Base-by-base conservation (phyloP, 305 asterid species). In the Withania somnifera region DNA sequence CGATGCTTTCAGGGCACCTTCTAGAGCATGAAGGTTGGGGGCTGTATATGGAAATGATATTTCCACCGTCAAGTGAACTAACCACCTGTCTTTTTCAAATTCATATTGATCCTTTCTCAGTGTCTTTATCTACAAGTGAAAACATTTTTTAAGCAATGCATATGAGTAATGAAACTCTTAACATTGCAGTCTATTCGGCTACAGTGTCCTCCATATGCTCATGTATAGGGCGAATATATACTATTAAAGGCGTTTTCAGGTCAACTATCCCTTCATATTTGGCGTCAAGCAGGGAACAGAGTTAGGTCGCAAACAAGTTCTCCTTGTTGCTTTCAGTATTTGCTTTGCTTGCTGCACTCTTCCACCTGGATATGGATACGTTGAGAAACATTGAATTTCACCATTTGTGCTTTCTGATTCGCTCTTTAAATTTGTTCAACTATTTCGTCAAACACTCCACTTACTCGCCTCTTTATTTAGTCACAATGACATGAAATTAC, bases 261-360 rank as follows among this genome's bases (percentile, higher is more conserved):
- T 94, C 78, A 95, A 92, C 85, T 95, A 95, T 58, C 91, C 97
- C 28, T 95, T 95, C 81, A 92, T 95, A 86, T 91, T 94, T 34
- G 93, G 91, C 40, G 88, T 87, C 83, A 89, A 91, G 84, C 93
- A 87, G 47, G 97, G 94, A 82, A 92, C 95, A 0, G 94, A 90
- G 79, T 81, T 95, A 83, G 93, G 95, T 58, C 94, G 90, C 69
- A 86, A 93, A 86, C 94, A 92, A 89, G 86, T 95, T 51, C 87
- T 92, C 69, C 98, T 95, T 40, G 82, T 92, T 40, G 92, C 97
- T 82, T 57, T 85, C 93, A 1, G 89, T 91, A 22, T 90, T 95
- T 24, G 79, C 95, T 30, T 78, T 93, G 76, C 89, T 92, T 50
- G 94, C 93, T 71, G 90, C 86, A n/a, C 86, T 93, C 36, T 87